Evolutionary conservation across 306 rosid genomes (phyloP).

Genomic region (Rubus parviflorus): DNA sequence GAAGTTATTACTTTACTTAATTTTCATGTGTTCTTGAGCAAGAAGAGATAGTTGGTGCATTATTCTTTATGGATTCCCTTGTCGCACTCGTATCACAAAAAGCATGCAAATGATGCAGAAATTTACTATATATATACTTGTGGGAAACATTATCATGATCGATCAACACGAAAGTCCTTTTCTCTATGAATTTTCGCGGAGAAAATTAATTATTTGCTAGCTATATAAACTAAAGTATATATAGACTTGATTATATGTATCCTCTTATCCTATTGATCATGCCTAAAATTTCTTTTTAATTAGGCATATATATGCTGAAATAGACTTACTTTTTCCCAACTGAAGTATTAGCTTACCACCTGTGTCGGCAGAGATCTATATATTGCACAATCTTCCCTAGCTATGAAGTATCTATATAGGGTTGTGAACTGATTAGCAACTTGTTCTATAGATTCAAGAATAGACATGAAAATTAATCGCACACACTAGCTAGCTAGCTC

Average conservation of each 20-base stretch:
- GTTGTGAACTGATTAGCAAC: too few relatives aligned
- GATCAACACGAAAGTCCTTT: background rate
- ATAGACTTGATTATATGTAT: too few relatives aligned
- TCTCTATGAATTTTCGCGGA: background rate
- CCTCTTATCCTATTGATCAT: background rate
- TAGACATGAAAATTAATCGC: too few relatives aligned
- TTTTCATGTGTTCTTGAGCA: background rate
- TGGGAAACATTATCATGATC: constrained; percentile 10
- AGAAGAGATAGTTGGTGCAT: background rate
- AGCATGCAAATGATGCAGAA: constrained; percentile 21
- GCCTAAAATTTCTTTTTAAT: background rate
- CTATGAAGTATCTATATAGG: too few relatives aligned
- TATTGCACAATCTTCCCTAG: too few relatives aligned
- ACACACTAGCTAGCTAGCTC: too few relatives aligned
- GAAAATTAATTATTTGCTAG: background rate
- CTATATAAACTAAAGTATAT: background rate
- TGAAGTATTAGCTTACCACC: too few relatives aligned
- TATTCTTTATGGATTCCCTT: constrained; percentile 38
- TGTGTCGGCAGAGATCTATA: too few relatives aligned
- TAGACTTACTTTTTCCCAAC: background rate
- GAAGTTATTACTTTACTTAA: too few relatives aligned
- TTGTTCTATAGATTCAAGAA: too few relatives aligned
- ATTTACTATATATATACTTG: constrained; percentile 19
- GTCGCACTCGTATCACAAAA: constrained; percentile 14
- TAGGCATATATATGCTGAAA: background rate